Conservation (phyloP, 2,329 filamentous ascomycete genomes). For the Fusarium humuli region DNA sequence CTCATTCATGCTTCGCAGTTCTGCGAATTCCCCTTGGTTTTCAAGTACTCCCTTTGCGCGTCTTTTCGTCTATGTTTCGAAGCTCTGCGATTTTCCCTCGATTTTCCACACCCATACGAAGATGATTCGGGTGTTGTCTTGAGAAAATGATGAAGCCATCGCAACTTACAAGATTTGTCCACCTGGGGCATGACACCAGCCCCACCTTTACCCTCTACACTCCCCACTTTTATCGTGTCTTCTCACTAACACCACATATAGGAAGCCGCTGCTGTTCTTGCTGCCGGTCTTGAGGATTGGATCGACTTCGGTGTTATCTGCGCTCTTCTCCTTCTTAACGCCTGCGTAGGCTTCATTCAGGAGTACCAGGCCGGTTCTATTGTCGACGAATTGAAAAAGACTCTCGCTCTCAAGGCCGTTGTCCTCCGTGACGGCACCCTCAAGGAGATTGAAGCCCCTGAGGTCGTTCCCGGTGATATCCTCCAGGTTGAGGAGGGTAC, state of each 20-base stretch:
- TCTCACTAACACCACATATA: slow-evolving; percentile 45
- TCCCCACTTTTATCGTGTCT: not conserved
- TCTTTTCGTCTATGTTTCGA: not conserved
- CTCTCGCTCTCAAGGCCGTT: slow-evolving; percentile 86
- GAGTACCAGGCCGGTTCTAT: slow-evolving; percentile 71
- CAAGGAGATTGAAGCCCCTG: slow-evolving; percentile 82
- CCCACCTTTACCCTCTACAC: not conserved
- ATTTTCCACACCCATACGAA: not conserved
- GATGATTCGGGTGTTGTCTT: no score
- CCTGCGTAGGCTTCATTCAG: slow-evolving; percentile 86
- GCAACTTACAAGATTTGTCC: not conserved
- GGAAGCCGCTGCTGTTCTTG: slow-evolving; percentile 78
- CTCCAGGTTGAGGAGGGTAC: slow-evolving; percentile 90
- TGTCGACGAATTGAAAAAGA: slow-evolving; percentile 62
- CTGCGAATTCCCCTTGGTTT: no score
- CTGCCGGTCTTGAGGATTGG: slow-evolving; percentile 88
- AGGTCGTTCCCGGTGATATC: slow-evolving; percentile 91
- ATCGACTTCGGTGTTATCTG: slow-evolving; percentile 94
- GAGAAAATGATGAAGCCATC: not conserved
- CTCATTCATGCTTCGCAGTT: no score
- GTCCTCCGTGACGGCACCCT: slow-evolving; percentile 83
- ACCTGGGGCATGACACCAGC: no score
- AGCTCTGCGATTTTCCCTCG: not conserved
- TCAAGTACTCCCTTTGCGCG: not conserved
- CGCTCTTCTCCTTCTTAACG: slow-evolving; percentile 84